Percentiles rank a stretch among this genome's conserved stretches.
These are phyloP conservation scores for Plasmodium vinckei DNA, from an alignment of 169 alveolate genomes.

Conservation along the genomic window DNA sequence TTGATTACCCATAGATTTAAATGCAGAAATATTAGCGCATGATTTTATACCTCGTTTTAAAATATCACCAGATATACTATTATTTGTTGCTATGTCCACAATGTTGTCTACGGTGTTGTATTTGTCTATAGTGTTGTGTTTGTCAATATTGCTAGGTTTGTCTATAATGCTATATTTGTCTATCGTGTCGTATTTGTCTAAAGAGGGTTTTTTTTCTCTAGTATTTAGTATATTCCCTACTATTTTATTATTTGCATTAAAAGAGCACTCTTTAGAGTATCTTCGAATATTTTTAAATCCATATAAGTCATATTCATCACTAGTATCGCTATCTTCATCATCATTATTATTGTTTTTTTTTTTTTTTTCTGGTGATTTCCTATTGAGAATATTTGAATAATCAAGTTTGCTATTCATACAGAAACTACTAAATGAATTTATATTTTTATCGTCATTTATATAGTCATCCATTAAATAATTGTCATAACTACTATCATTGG, in stretches of 20 bases:
- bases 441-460: neutral
- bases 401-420: no score
- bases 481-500: neutral
- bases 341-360: neutral
- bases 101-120: slow-evolving; percentile 4
- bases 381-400: no score
- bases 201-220: neutral
- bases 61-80: slow-evolving; percentile 1
- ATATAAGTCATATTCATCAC: neutral
- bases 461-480: neutral
- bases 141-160: no score
- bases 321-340: neutral
- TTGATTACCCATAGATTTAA: neutral
- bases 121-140: neutral
- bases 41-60: slow-evolving; percentile 25
- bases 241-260: neutral
- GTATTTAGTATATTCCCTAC: no score
- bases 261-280: slow-evolving; percentile 8
- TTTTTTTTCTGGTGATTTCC: no score
- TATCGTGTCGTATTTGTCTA: neutral
- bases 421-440: neutral
- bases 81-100: neutral
- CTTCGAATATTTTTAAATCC: slow-evolving; percentile 3
- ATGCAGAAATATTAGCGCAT: neutral
- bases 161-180: no score